phyloP scores from a whole-genome alignment of 305 asterid species.

The Ilex paraguariensis region DNA sequence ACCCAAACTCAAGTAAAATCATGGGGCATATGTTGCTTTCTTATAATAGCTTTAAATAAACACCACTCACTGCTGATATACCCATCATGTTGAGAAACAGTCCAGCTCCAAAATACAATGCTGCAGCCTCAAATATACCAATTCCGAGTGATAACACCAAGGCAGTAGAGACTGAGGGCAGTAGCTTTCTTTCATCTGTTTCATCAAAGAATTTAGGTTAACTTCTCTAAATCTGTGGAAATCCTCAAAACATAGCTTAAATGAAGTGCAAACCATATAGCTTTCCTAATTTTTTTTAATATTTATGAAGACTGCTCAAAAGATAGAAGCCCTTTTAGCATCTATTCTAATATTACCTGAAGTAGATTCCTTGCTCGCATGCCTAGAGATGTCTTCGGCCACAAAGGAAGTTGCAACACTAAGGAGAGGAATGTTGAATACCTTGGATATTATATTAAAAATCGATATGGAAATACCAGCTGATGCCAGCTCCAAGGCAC shows the following conservation, averaged over 20 bases:
- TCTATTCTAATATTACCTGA: constrained; percentile 23
- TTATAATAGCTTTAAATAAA: not conserved
- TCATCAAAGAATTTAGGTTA: constrained; percentile 1
- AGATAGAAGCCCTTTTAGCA: not conserved
- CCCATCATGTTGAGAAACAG: constrained; percentile 38
- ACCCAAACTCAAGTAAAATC: too few relatives aligned
- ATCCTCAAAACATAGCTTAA: too few relatives aligned
- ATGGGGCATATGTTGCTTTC: too few relatives aligned
- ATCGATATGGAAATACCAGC: constrained; percentile 42
- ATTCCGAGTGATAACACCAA: constrained; percentile 33
- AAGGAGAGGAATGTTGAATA: constrained; percentile 44
- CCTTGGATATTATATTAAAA: constrained; percentile 43
- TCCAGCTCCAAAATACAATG: constrained; percentile 38
- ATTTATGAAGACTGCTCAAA: too few relatives aligned
- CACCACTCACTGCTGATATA: constrained; percentile 23
- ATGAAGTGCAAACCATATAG: too few relatives aligned
- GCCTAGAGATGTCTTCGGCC: constrained; percentile 40
- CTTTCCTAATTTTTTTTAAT: too few relatives aligned
- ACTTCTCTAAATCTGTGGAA: too few relatives aligned
- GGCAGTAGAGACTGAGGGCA: constrained; percentile 40
- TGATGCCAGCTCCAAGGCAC: constrained; percentile 39
- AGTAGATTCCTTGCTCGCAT: constrained; percentile 12
- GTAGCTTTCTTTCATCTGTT: constrained; percentile 29
- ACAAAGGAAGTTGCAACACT: constrained; percentile 47
- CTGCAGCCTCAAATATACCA: constrained; percentile 35